Evolutionary conservation across 169 alveolate genomes (phyloP).

Genomic region (Ichthyophthirius multifiliis): DNA sequence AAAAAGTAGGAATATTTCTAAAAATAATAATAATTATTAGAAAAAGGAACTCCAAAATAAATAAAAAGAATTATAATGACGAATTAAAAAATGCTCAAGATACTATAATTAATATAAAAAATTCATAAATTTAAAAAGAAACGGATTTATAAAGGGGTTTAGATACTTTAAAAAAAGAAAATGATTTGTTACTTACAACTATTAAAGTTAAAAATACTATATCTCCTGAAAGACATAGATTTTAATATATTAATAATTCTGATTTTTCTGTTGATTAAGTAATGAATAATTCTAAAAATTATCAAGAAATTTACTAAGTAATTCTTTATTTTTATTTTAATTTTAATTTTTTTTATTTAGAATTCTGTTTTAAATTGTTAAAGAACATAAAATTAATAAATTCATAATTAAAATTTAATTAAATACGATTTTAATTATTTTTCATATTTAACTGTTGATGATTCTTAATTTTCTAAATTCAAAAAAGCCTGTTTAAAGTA

Average conservation of each 20-base stretch:
- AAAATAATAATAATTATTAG: background rate
- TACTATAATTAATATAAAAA: background rate
- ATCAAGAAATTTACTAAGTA: too few relatives aligned
- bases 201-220: background rate
- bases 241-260: too few relatives aligned
- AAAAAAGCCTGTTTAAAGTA: background rate
- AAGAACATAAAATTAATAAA: background rate
- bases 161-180: background rate
- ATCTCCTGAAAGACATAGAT: background rate
- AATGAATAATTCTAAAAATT: too few relatives aligned
- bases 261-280: too few relatives aligned
- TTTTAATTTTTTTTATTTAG: too few relatives aligned
- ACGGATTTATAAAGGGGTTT: background rate
- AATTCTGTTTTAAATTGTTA: too few relatives aligned
- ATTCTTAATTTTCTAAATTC: background rate
- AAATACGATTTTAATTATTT: too few relatives aligned
- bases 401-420: background rate
- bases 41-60: background rate
- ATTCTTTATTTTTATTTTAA: too few relatives aligned
- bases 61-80: background rate
- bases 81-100: background rate
- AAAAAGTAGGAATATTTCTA: background rate
- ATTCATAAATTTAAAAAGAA: background rate
- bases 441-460: too few relatives aligned
- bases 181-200: background rate